Conservation (phyloP, 208 protist genomes). For the Leishmania gerbilli region DNA sequence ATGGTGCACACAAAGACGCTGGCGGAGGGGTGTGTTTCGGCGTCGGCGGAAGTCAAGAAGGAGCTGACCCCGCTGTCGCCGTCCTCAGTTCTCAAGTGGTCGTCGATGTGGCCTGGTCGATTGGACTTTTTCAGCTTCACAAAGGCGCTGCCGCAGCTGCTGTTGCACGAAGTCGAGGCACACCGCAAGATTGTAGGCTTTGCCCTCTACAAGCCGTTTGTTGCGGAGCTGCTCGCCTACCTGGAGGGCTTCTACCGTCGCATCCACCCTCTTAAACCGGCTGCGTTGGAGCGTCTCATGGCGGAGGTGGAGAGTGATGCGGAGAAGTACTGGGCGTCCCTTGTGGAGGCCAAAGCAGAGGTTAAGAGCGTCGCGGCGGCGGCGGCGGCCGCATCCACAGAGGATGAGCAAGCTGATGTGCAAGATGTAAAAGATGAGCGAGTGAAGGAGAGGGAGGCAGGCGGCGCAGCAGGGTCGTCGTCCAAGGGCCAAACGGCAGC, state of each 20-base stretch:
- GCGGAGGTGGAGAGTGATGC: slow-evolving; percentile 48
- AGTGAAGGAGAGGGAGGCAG: background rate
- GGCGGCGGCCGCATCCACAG: slow-evolving; percentile 36
- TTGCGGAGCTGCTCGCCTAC: slow-evolving; percentile 56
- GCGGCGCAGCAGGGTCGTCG: background rate
- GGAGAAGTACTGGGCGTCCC: slow-evolving; percentile 77
- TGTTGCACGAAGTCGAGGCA: slow-evolving; percentile 57
- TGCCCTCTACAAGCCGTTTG: slow-evolving; percentile 56
- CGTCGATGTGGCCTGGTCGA: slow-evolving; percentile 44
- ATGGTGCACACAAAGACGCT: slow-evolving; percentile 63
- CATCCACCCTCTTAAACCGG: slow-evolving; percentile 49
- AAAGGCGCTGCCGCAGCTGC: slow-evolving; percentile 42
- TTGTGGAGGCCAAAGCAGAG: slow-evolving; percentile 45
- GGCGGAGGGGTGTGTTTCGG: slow-evolving; percentile 20
- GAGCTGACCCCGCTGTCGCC: slow-evolving; percentile 14
- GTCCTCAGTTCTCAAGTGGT: slow-evolving; percentile 16
- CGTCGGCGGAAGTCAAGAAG: background rate
- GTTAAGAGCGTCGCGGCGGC: slow-evolving; percentile 18
- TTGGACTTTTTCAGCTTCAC: slow-evolving; percentile 80
- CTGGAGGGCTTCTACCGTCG: slow-evolving; percentile 67
- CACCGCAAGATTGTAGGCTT: slow-evolving; percentile 79
- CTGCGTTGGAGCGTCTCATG: slow-evolving; percentile 47
- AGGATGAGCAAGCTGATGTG: slow-evolving; percentile 10
- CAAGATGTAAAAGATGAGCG: slow-evolving; percentile 8
- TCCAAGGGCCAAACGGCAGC: background rate